A percentile compares a stretch with the other conserved stretches of the same genome.
Conservation (phyloP, 83 land plant species). For the Picea engelmannii region DNA sequence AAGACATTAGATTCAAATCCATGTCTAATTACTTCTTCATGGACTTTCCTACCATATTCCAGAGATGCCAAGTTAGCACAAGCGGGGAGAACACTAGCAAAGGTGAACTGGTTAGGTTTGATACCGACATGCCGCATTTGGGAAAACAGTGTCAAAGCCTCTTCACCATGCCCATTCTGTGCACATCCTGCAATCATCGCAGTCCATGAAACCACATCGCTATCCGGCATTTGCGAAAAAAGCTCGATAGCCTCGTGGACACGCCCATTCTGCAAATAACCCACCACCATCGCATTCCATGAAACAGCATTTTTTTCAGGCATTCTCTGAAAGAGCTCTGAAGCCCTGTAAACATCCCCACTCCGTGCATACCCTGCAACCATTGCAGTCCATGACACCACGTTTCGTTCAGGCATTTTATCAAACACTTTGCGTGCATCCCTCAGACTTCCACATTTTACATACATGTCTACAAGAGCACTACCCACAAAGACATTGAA, state of each 20-base stretch:
- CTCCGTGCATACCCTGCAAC: constrained; percentile 35
- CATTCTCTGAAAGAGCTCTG: constrained; percentile 40
- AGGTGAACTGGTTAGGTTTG: constrained; percentile 33
- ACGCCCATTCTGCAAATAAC: constrained; percentile 43
- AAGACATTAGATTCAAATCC: constrained; percentile 24
- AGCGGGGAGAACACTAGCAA: constrained; percentile 38
- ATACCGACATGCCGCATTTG: constrained; percentile 23
- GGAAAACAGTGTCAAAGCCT: constrained; percentile 22
- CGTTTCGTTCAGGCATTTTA: constrained; percentile 35
- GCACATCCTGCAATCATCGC: constrained; percentile 44
- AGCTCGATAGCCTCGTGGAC: constrained; percentile 26
- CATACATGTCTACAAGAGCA: constrained; percentile 46
- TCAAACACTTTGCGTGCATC: constrained; percentile 39
- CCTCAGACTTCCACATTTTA: constrained; percentile 32
- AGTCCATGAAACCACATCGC: constrained; percentile 48
- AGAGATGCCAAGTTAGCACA: constrained; percentile 23
- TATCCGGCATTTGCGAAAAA: constrained; percentile 35
- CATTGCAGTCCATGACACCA: constrained; percentile 60
- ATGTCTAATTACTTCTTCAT: constrained; percentile 29
- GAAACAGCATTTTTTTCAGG: constrained; percentile 41
- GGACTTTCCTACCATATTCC: constrained; percentile 36
- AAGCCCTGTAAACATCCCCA: constrained; percentile 36
- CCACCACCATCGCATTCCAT: constrained; percentile 64
- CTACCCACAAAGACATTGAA: constrained; percentile 34
- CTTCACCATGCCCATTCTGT: constrained; percentile 3